phyloP scores from a whole-genome alignment of 306 rosid genomes.

The Casuarina glauca region DNA sequence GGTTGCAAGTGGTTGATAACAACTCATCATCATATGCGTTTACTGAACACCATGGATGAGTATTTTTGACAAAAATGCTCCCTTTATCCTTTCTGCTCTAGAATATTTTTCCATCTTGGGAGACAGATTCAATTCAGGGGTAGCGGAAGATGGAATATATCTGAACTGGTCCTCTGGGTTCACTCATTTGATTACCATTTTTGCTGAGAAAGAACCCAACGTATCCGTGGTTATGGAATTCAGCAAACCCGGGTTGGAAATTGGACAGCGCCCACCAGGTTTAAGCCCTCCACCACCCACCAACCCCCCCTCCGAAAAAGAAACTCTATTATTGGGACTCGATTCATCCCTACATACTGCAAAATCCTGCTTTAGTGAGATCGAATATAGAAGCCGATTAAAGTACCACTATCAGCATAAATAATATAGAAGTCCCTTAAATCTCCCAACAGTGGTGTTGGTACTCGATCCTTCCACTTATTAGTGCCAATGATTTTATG shows the following conservation, averaged over 20 bases:
- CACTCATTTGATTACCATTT: neutral
- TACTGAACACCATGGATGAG: neutral
- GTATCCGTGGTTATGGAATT: too few relatives aligned
- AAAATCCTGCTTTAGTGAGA: neutral
- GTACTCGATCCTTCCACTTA: too few relatives aligned
- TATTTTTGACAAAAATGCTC: neutral
- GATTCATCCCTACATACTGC: neutral
- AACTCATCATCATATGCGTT: neutral
- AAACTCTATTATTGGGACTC: neutral
- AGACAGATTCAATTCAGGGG: neutral
- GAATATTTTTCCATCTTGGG: slow-evolving; percentile 1
- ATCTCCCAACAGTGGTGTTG: too few relatives aligned
- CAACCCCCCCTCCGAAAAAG: too few relatives aligned
- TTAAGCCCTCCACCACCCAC: too few relatives aligned
- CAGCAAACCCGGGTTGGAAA: too few relatives aligned
- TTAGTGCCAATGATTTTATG: too few relatives aligned
- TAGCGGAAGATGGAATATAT: neutral
- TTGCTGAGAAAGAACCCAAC: neutral
- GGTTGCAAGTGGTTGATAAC: slow-evolving; percentile 1
- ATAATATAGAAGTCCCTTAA: neutral
- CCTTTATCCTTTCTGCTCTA: neutral
- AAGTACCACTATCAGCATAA: neutral
- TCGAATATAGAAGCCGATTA: neutral
- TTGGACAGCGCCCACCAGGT: too few relatives aligned
- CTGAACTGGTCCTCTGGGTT: neutral